Percentiles rank a stretch among this genome's conserved stretches.
These are phyloP conservation scores for Euphrasia arctica DNA, from an alignment of 305 asterid species.

Conservation along the genomic window DNA sequence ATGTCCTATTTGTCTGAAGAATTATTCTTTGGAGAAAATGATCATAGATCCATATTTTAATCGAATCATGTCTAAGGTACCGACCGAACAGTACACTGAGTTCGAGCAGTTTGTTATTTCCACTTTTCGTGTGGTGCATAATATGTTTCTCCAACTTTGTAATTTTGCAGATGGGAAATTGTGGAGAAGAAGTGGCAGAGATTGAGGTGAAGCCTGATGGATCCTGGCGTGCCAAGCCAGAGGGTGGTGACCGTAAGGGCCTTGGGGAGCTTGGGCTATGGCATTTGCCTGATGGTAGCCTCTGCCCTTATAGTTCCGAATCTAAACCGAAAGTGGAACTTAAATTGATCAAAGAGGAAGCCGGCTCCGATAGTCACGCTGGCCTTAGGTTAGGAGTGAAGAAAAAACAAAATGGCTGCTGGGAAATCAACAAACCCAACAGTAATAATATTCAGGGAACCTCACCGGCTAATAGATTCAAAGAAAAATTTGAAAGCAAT, in stretches of 20 bases:
- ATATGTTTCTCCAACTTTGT: slow-evolving; percentile 13
- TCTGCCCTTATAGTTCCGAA: slow-evolving; percentile 49
- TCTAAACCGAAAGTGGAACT: slow-evolving; percentile 59
- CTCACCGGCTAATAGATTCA: slow-evolving; percentile 47
- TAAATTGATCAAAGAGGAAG: slow-evolving; percentile 70
- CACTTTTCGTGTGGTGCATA: slow-evolving; percentile 15
- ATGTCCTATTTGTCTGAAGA: slow-evolving; percentile 96
- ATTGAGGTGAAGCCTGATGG: slow-evolving; percentile 99
- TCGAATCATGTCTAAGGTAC: slow-evolving; percentile 79
- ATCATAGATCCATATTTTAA: slow-evolving; percentile 95
- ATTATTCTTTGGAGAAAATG: slow-evolving; percentile 83
- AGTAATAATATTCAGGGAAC: slow-evolving; percentile 49
- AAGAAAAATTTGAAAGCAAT: slow-evolving; percentile 40
- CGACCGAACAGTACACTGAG: slow-evolving; percentile 11
- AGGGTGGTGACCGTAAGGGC: slow-evolving; percentile 67
- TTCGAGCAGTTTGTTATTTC: slow-evolving; percentile 20
- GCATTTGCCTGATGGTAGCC: slow-evolving; percentile 91
- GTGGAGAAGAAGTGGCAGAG: slow-evolving; percentile 86
- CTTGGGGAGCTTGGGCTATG: slow-evolving; percentile 87
- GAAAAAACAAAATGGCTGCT: slow-evolving; percentile 66
- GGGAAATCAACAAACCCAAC: slow-evolving; percentile 77
- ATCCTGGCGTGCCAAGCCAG: slow-evolving; percentile 95
- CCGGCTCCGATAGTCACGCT: slow-evolving; percentile 66
- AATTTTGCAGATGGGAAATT: slow-evolving; percentile 56
- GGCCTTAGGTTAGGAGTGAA: slow-evolving; percentile 72